Evolutionary conservation across 768 basidiomycete genomes (phyloP).

Genomic region (Fistulinella prunicolor): DNA sequence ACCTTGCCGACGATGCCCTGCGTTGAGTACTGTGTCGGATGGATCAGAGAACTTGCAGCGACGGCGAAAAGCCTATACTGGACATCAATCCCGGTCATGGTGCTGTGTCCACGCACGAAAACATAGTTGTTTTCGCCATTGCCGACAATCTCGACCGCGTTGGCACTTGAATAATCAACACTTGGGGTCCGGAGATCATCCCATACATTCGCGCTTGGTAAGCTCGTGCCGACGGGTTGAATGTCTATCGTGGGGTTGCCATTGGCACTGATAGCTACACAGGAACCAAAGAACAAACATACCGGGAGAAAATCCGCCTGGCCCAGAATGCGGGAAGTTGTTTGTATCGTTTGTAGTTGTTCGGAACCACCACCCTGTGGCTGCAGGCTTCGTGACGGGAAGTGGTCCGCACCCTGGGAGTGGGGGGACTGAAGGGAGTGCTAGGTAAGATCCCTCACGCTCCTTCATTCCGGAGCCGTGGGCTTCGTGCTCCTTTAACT

Average conservation of each 20-base stretch:
- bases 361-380: slow-evolving; percentile 14
- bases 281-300: not conserved
- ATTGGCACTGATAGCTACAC: not conserved
- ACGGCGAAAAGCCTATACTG: slow-evolving; percentile 2
- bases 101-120: slow-evolving; percentile 12
- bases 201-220: not conserved
- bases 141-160: slow-evolving; percentile 2
- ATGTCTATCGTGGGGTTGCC: not conserved
- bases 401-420: not conserved
- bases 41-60: not conserved
- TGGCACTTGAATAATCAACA: not conserved
- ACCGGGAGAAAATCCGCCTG: slow-evolving; percentile 4
- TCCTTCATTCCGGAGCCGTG: not conserved
- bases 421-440: too few relatives aligned
- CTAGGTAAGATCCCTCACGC: not conserved
- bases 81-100: slow-evolving; percentile 5
- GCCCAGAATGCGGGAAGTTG: not conserved
- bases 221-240: slow-evolving; percentile 5
- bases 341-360: not conserved
- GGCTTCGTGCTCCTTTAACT: not conserved
- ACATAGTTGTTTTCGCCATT: slow-evolving; percentile 5
- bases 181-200: not conserved
- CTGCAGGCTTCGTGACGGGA: slow-evolving; percentile 7
- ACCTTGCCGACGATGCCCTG: not conserved
- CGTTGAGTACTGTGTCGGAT: not conserved